Percentiles rank a stretch among this genome's conserved stretches.
Conservation (phyloP, 2,329 filamentous ascomycete species). For the Trichoderma pleuroti region DNA sequence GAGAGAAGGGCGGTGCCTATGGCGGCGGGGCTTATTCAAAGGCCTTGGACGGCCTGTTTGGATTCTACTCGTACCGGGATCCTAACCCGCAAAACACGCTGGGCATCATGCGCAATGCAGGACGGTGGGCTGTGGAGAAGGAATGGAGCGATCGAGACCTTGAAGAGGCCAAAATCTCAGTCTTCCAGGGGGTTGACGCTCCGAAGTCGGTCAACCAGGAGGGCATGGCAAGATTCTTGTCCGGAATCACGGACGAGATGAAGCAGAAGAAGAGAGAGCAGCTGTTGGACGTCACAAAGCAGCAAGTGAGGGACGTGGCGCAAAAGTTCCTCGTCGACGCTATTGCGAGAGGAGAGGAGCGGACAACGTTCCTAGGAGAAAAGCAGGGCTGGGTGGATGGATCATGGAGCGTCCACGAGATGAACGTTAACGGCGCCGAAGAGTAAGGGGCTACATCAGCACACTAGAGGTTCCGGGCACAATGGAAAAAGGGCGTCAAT, state of each 20-base stretch:
- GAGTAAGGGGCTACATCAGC: constrained; percentile 22
- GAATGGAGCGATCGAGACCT: constrained; percentile 80
- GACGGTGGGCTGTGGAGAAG: constrained; percentile 76
- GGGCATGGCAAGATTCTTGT: constrained; percentile 81
- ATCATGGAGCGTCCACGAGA: constrained; percentile 71
- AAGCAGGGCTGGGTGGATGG: constrained; percentile 74
- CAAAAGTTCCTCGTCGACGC: constrained; percentile 75
- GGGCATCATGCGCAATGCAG: constrained; percentile 77
- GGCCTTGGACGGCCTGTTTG: constrained; percentile 78
- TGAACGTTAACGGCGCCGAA: constrained; percentile 57
- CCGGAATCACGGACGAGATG: constrained; percentile 84
- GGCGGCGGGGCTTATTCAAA: constrained; percentile 85
- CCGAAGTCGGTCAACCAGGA: constrained; percentile 83
- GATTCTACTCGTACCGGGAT: constrained; percentile 95
- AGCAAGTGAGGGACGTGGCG: constrained; percentile 76
- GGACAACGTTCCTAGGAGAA: constrained; percentile 74
- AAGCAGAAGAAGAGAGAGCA: constrained; percentile 77
- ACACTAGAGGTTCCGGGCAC: not conserved
- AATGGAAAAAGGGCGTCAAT: constrained; percentile 5
- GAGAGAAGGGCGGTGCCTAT: constrained; percentile 95
- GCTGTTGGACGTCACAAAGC: constrained; percentile 78
- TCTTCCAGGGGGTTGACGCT: constrained; percentile 90
- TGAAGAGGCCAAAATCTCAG: constrained; percentile 91
- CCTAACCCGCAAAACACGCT: constrained; percentile 90
- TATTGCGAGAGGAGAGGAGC: constrained; percentile 56